These are phyloP conservation scores for Lepraria neglecta DNA, from an alignment of 495 filamentous ascomycete species.

Conservation along the genomic window DNA sequence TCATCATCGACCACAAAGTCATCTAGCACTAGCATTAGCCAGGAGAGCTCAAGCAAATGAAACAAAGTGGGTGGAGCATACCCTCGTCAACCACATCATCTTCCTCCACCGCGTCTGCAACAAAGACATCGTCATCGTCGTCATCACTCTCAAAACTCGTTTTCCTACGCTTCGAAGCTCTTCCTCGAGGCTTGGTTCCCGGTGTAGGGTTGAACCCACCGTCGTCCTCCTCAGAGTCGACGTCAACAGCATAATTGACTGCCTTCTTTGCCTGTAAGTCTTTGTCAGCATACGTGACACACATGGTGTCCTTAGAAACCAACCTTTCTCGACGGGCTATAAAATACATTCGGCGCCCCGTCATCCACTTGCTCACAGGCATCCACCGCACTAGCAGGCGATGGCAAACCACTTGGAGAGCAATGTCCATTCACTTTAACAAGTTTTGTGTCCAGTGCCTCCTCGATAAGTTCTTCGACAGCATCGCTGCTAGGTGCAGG, in stretches of 20 bases:
- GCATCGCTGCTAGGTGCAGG: slow-evolving; percentile 80
- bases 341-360: slow-evolving; percentile 24
- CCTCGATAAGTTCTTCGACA: slow-evolving; percentile 34
- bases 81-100: slow-evolving; percentile 54
- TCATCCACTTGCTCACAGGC: background rate
- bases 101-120: slow-evolving; percentile 45
- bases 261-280: slow-evolving; percentile 40
- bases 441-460: slow-evolving; percentile 25
- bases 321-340: slow-evolving; percentile 47
- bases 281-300: background rate
- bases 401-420: slow-evolving; percentile 8
- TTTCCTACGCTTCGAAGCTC: slow-evolving; percentile 47
- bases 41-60: background rate
- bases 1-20: slow-evolving; percentile 73
- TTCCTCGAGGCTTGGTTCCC: slow-evolving; percentile 33
- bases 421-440: slow-evolving; percentile 28
- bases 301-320: background rate
- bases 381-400: slow-evolving; percentile 18
- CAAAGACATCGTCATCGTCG: slow-evolving; percentile 66
- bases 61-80: background rate
- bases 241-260: slow-evolving; percentile 37
- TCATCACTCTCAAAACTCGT: slow-evolving; percentile 54
- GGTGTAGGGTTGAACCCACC: slow-evolving; percentile 42
- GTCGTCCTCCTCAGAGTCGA: slow-evolving; percentile 49
- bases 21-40: slow-evolving; percentile 33